These are phyloP conservation scores for Teunomyces gatunensis DNA, from an alignment of 805 yeast genomes.

Conservation along the genomic window DNA sequence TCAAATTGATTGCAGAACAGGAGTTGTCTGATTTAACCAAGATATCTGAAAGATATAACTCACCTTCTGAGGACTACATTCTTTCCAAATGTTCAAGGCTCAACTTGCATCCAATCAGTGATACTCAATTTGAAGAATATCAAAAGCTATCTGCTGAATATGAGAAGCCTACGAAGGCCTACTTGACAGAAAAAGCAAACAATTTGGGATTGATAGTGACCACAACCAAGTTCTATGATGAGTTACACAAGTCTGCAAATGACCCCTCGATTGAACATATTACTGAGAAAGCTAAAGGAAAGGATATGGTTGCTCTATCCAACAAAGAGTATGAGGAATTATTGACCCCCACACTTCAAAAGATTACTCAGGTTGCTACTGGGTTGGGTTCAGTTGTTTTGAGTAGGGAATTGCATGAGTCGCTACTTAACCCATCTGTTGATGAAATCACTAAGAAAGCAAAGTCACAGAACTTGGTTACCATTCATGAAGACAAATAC, in stretches of 20 bases:
- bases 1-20: conserved; percentile 11
- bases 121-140: conserved; percentile 11
- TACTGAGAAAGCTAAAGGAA: conserved; percentile 17
- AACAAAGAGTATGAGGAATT: conserved; percentile 2
- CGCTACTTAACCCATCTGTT: conserved; percentile 18
- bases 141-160: conserved; percentile 21
- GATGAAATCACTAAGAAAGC: conserved; percentile 35
- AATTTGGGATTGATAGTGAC: conserved; percentile 32
- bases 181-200: conserved; percentile 34
- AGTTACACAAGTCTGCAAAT: conserved; percentile 23
- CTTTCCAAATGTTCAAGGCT: conserved; percentile 17
- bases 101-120: conserved; percentile 10
- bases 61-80: conserved; percentile 27
- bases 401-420: conserved; percentile 1
- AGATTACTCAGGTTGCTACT: conserved; percentile 12
- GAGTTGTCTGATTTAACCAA: conserved; percentile 16
- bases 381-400: conserved; percentile 12
- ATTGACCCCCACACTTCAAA: conserved; percentile 17
- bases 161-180: conserved; percentile 33
- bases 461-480: conserved; percentile 14
- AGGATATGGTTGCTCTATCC: conserved; percentile 8
- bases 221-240: conserved; percentile 28
- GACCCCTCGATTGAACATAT: conserved; percentile 25
- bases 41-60: conserved; percentile 9
- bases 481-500: conserved; percentile 12